Base-by-base conservation (phyloP, 2,329 filamentous ascomycete genomes). In the Dendryphion nanum region DNA sequence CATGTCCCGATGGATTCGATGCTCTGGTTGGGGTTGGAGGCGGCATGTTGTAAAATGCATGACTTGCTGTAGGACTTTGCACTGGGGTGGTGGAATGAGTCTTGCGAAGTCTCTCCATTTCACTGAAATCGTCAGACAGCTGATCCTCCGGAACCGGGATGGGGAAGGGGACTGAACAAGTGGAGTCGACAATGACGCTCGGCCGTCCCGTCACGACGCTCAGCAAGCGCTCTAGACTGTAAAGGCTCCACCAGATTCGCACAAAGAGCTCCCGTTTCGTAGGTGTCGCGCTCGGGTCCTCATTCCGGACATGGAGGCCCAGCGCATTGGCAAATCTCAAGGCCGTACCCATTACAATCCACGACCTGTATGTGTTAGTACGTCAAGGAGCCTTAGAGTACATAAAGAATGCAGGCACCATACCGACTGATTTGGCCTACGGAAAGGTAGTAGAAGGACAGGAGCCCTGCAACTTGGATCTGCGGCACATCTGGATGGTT, bases 181-280 rank as follows among this genome's bases (percentile, higher is more conserved):
- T 55, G 8, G 50, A 51, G 33, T 66, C 61, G 6, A 62, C 53
- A 14, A 69, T 55, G 6, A 59, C 57, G 28, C 61, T 64, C 13
- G 68, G 63, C n/a, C 67, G 63, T 2, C 68, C 68, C 4, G 64
- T 68, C 8, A 69, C 57, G 15, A 64, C 47, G 29, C 59, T 59
- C 6, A 70, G 55, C 4, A 64, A 56, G n/a, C 60, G 57, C 40
- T 71, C 68, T 14, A 68, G 47, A 6, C 56, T 61, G 41, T 63
- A 67, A 10, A 70, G 39, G 31, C 65, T 64, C 63, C 68, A 69
- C 68, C 68, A 71, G 12, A 64, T 57, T 16, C 61, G 59, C 3
- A 64, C 53, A 33, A 67, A 44, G 4, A 58, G 58, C 41, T 70
- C 66, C 41, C 56, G 61, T 30, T 61, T 53, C 10, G 48, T 37